phyloP scores from a whole-genome alignment of 345 rosid genomes.

The Sisymbrium irio region DNA sequence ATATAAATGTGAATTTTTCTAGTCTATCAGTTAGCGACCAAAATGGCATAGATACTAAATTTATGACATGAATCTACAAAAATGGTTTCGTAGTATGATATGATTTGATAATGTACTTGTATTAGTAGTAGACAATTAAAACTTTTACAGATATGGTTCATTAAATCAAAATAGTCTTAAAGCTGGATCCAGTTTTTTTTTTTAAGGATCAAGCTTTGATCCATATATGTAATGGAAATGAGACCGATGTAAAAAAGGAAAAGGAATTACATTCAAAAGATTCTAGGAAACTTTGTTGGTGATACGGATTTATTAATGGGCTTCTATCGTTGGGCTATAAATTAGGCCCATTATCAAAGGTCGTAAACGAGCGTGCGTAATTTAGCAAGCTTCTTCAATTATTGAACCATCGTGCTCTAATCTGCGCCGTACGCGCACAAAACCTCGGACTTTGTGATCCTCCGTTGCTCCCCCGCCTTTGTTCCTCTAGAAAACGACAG shows the following conservation, averaged over 20 bases:
- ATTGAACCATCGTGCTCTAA: background rate
- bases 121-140: background rate
- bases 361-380: background rate
- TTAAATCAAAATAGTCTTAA: background rate
- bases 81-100: too few species aligned
- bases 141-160: background rate
- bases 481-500: background rate
- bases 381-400: background rate
- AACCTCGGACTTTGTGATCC: background rate
- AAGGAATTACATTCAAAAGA: background rate
- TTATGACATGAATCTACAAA: background rate
- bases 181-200: background rate
- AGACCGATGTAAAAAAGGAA: background rate
- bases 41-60: background rate
- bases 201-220: background rate
- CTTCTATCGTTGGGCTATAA: background rate
- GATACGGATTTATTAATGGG: background rate
- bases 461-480: conserved; percentile 31
- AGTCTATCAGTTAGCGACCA: background rate
- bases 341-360: background rate
- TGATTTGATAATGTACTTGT: background rate
- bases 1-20: conserved; percentile 11
- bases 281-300: background rate
- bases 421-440: conserved; percentile 14
- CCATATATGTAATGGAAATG: background rate